phyloP scores from a whole-genome alignment of 2,329 filamentous ascomycete species.

The Verticillium nonalfalfae region DNA sequence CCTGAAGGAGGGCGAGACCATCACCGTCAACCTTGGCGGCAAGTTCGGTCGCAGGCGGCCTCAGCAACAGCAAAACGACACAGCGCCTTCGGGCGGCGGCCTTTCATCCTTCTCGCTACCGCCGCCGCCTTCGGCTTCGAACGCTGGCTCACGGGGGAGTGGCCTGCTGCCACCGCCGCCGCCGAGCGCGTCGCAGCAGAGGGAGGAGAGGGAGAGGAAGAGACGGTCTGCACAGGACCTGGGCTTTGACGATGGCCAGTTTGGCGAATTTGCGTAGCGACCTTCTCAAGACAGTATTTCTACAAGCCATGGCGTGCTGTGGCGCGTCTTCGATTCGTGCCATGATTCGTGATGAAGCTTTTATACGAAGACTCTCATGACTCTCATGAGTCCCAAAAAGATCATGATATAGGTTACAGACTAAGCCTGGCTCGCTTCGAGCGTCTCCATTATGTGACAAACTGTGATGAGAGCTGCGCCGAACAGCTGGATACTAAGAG shows the following conservation, averaged over 20 bases:
- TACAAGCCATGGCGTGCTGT: background rate
- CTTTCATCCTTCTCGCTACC: conserved; percentile 64
- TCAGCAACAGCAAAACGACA: conserved; percentile 16
- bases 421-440: no score
- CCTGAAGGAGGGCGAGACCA: conserved; percentile 84
- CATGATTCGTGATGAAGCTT: background rate
- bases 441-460: no score
- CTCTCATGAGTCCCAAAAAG: no score
- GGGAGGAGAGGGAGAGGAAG: conserved; percentile 43
- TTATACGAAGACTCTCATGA: background rate
- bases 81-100: conserved; percentile 18
- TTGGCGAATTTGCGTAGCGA: conserved; percentile 67
- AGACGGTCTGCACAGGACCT: conserved; percentile 55
- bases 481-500: no score
- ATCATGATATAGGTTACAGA: background rate
- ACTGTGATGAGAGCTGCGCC: no score
- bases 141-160: conserved; percentile 15
- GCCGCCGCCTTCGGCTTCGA: conserved; percentile 52
- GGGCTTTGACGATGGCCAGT: conserved; percentile 82
- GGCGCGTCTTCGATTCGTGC: background rate
- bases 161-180: conserved; percentile 57
- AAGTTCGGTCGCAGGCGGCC: conserved; percentile 40
- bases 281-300: background rate
- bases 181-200: conserved; percentile 55
- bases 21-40: conserved; percentile 68